These are phyloP conservation scores for Phytopythium chamaehyphon DNA, from an alignment of 352 stramenopile genomes.

Conservation along the genomic window DNA sequence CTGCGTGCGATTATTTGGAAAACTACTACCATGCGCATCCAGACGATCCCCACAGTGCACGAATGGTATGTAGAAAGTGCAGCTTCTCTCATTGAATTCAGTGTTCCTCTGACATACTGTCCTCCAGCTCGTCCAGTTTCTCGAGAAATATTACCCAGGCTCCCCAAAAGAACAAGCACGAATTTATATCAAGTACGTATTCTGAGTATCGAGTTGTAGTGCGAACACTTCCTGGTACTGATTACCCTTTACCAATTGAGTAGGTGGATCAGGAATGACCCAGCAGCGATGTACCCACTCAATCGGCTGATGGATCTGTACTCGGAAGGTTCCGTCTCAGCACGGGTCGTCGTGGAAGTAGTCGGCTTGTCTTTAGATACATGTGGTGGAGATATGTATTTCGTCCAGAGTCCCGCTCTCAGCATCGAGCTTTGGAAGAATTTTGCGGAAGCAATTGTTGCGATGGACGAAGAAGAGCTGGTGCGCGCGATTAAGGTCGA, in stretches of 20 bases:
- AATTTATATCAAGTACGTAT: constrained; percentile 25
- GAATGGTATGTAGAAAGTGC: constrained; percentile 47
- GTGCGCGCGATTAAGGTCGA: constrained; percentile 7
- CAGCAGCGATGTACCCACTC: constrained; percentile 34
- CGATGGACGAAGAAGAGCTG: constrained; percentile 43
- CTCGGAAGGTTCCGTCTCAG: constrained; percentile 30
- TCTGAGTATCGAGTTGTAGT: neutral
- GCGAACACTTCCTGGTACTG: constrained; percentile 5
- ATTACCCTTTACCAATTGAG: constrained; percentile 23
- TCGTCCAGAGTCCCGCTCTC: constrained; percentile 29
- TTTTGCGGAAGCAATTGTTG: constrained; percentile 42
- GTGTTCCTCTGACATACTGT: neutral
- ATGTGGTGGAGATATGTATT: constrained; percentile 51
- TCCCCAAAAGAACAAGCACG: constrained; percentile 34
- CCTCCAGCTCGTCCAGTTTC: constrained; percentile 29
- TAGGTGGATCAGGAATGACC: constrained; percentile 62
- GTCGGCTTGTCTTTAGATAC: constrained; percentile 49
- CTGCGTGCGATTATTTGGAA: constrained; percentile 70
- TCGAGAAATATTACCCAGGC: constrained; percentile 46
- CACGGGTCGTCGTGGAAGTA: constrained; percentile 25
- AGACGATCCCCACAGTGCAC: constrained; percentile 49
- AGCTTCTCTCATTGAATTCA: constrained; percentile 2
- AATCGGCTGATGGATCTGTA: constrained; percentile 50
- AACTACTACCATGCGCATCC: constrained; percentile 59
- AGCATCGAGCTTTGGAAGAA: constrained; percentile 43